phyloP scores from a whole-genome alignment of 2,329 filamentous ascomycete genomes.

The Didymella pinodella region DNA sequence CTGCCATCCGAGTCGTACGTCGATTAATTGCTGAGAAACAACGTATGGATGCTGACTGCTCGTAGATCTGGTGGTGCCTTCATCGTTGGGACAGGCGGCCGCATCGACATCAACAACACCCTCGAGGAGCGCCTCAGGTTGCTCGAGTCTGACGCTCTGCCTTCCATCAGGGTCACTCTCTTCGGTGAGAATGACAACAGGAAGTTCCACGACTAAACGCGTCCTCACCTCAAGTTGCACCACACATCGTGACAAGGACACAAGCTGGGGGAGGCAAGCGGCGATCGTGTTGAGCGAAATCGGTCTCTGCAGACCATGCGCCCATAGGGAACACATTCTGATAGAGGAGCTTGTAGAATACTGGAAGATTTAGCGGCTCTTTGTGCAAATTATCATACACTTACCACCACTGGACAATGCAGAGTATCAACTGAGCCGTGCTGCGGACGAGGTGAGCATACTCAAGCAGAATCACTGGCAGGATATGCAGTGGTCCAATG shows the following conservation, averaged over 20 bases:
- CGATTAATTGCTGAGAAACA: neutral
- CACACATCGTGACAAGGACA: conserved; percentile 10
- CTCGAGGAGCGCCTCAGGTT: conserved; percentile 89
- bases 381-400: conserved; percentile 20
- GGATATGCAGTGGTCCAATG: no score
- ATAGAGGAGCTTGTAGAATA: conserved; percentile 23
- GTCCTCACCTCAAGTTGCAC: neutral
- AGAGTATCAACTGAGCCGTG: neutral
- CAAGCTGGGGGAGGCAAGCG: conserved; percentile 4
- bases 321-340: conserved; percentile 1
- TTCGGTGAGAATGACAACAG: conserved; percentile 96
- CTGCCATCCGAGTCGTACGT: conserved; percentile 84
- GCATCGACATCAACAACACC: conserved; percentile 99
- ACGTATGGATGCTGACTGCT: conserved; percentile 17
- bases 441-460: neutral
- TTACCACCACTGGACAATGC: neutral
- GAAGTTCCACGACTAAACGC: conserved; percentile 84
- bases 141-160: conserved; percentile 84
- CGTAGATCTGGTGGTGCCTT: conserved; percentile 81
- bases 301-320: neutral
- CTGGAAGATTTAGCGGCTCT: conserved; percentile 24
- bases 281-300: neutral
- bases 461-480: no score
- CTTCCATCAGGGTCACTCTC: conserved; percentile 81
- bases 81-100: conserved; percentile 83